A percentile compares a stretch with the other conserved stretches of the same genome.
Conservation (phyloP, 495 filamentous ascomycete genomes). For the Gamarada debralockiae region DNA sequence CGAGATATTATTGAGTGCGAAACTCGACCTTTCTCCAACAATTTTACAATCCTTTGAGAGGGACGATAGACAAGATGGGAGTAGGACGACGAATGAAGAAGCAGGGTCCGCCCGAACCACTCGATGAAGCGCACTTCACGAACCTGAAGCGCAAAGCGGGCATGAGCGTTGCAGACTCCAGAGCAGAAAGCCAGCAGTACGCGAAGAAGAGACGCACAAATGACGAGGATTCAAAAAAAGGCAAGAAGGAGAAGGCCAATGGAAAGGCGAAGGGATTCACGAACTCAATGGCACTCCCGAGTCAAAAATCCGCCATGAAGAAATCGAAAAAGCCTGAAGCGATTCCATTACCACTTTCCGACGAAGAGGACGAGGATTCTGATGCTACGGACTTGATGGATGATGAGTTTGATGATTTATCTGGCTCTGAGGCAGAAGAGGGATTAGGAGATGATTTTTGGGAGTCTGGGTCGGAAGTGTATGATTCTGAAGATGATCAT, state of each 20-base stretch:
- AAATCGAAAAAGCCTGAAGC: slow-evolving; percentile 36
- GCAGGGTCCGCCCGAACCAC: slow-evolving; percentile 79
- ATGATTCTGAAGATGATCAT: slow-evolving; percentile 70
- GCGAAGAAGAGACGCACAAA: slow-evolving; percentile 63
- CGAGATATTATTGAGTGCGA: too few relatives aligned
- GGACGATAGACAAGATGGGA: slow-evolving; percentile 60
- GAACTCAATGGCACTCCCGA: slow-evolving; percentile 14
- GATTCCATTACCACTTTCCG: slow-evolving; percentile 36
- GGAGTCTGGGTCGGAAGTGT: slow-evolving; percentile 59
- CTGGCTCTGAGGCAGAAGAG: slow-evolving; percentile 36
- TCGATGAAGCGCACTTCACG: slow-evolving; percentile 76
- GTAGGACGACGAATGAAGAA: slow-evolving; percentile 89
- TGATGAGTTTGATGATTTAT: slow-evolving; percentile 53
- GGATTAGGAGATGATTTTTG: slow-evolving; percentile 53
- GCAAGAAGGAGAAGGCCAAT: slow-evolving; percentile 31
- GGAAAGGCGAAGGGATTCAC: slow-evolving; percentile 28
- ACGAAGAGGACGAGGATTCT: slow-evolving; percentile 39
- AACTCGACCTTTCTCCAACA: background rate
- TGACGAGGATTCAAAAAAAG: slow-evolving; percentile 38
- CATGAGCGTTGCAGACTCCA: slow-evolving; percentile 42
- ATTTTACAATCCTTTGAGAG: too few relatives aligned
- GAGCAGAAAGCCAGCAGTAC: slow-evolving; percentile 36
- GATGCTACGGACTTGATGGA: slow-evolving; percentile 33
- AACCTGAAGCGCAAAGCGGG: slow-evolving; percentile 73
- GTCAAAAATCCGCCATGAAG: slow-evolving; percentile 16